phyloP scores from a whole-genome alignment of 2,329 filamentous ascomycete species.

The Ceratocystis colombiana region DNA sequence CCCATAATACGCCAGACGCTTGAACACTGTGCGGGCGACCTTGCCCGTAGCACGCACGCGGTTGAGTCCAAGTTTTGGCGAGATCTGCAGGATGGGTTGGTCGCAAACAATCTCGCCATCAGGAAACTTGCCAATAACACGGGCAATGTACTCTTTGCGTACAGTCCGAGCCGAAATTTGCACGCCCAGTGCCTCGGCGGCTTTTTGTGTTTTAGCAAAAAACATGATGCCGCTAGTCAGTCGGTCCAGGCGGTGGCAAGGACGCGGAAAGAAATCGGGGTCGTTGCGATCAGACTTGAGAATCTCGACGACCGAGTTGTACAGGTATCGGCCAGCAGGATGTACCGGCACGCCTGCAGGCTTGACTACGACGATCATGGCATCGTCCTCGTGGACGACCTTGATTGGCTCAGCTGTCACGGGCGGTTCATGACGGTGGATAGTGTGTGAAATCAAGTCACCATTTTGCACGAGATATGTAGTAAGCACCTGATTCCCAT shows the following conservation, averaged over 20 bases:
- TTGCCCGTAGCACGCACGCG: conserved; percentile 91
- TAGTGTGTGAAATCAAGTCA: conserved; percentile 80
- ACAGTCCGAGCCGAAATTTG: conserved; percentile 75
- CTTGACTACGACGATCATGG: conserved; percentile 95
- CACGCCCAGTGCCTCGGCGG: conserved; percentile 63
- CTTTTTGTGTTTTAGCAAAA: conserved; percentile 73
- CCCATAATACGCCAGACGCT: conserved; percentile 83
- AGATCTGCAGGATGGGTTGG: conserved; percentile 86
- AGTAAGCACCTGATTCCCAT: conserved; percentile 59
- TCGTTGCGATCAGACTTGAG: conserved; percentile 62
- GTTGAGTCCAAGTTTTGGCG: conserved; percentile 88
- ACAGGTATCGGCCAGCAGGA: conserved; percentile 88
- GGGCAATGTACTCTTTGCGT: conserved; percentile 87
- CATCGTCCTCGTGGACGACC: conserved; percentile 81
- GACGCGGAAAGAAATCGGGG: conserved; percentile 45
- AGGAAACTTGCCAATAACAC: conserved; percentile 84
- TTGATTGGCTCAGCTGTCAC: conserved; percentile 70
- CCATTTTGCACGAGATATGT: conserved; percentile 73
- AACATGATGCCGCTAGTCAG: conserved; percentile 98
- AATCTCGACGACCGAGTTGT: conserved; percentile 89
- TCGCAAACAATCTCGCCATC: conserved; percentile 86
- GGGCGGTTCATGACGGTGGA: conserved; percentile 92
- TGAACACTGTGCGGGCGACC: conserved; percentile 80
- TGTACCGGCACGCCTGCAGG: conserved; percentile 92
- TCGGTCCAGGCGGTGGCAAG: conserved; percentile 89